phyloP scores from a whole-genome alignment of 352 stramenopile genomes.

The Phytophthora citrophthora region DNA sequence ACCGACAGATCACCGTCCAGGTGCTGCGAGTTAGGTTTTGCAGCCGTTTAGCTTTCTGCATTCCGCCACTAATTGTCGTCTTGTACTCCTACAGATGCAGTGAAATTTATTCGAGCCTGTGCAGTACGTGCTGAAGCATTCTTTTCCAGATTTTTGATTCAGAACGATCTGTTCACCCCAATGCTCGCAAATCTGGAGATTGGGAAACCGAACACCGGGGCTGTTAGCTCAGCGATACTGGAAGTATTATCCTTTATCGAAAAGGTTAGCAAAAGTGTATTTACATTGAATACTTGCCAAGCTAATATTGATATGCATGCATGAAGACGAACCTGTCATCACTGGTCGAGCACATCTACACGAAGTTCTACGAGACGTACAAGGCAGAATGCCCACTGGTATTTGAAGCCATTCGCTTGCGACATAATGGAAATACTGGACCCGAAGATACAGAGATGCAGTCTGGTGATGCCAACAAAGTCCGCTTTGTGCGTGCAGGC shows the following conservation, averaged over 20 bases:
- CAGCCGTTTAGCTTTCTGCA: not conserved
- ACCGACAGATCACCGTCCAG: conserved; percentile 23
- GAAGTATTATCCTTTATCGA: conserved; percentile 81
- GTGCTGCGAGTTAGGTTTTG: conserved; percentile 24
- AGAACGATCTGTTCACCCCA: conserved; percentile 74
- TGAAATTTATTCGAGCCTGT: conserved; percentile 82
- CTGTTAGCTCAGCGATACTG: conserved; percentile 74
- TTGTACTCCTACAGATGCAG: conserved; percentile 50
- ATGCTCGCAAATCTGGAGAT: conserved; percentile 60
- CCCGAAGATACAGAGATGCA: conserved; percentile 18
- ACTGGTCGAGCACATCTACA: conserved; percentile 80
- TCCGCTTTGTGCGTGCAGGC: conserved; percentile 61
- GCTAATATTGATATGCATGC: conserved; percentile 2
- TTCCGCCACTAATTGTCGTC: not conserved
- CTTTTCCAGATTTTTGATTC: conserved; percentile 83
- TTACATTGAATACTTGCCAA: not conserved
- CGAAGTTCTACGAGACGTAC: conserved; percentile 80
- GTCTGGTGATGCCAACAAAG: conserved; percentile 38
- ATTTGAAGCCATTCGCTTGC: conserved; percentile 71
- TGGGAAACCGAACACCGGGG: conserved; percentile 57
- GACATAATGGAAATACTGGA: conserved; percentile 61
- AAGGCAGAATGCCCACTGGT: conserved; percentile 74
- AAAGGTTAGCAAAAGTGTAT: conserved; percentile 44
- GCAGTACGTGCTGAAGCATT: conserved; percentile 79
- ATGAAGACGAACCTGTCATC: conserved; percentile 68